Percentiles rank a stretch among this genome's conserved stretches.
phyloP scores from a whole-genome alignment of 371 early-diverging fungal species.

The Amoeboaphelidium occidentale region DNA sequence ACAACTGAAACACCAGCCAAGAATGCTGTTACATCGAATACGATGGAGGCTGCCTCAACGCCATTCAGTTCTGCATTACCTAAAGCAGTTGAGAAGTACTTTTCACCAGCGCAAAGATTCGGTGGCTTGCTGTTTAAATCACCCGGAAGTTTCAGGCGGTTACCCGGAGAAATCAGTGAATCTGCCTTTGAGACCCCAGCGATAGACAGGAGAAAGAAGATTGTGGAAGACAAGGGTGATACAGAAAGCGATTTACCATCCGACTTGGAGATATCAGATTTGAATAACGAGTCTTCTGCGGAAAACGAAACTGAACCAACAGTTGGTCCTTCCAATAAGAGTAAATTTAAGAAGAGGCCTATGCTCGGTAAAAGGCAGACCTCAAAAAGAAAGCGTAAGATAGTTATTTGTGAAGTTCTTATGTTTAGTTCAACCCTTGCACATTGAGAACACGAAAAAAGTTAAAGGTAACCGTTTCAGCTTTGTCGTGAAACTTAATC shows the following conservation, averaged over 20 bases:
- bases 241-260: neutral
- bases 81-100: neutral
- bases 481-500: too few species aligned
- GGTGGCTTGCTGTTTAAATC: too few species aligned
- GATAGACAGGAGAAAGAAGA: too few species aligned
- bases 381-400: neutral
- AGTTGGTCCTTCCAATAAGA: neutral
- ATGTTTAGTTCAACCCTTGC: too few species aligned
- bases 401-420: too few species aligned
- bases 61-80: neutral
- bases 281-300: neutral
- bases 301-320: neutral
- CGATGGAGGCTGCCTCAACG: neutral
- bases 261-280: neutral
- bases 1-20: neutral
- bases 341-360: neutral
- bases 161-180: too few species aligned
- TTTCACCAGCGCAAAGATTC: too few species aligned
- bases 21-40: neutral
- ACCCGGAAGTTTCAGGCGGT: too few species aligned
- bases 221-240: neutral
- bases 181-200: too few species aligned
- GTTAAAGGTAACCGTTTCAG: too few species aligned
- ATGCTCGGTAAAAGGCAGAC: neutral
- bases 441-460: too few species aligned